These are phyloP conservation scores for Macrolepiota dolichaula DNA, from an alignment of 768 basidiomycete species.

Conservation along the genomic window DNA sequence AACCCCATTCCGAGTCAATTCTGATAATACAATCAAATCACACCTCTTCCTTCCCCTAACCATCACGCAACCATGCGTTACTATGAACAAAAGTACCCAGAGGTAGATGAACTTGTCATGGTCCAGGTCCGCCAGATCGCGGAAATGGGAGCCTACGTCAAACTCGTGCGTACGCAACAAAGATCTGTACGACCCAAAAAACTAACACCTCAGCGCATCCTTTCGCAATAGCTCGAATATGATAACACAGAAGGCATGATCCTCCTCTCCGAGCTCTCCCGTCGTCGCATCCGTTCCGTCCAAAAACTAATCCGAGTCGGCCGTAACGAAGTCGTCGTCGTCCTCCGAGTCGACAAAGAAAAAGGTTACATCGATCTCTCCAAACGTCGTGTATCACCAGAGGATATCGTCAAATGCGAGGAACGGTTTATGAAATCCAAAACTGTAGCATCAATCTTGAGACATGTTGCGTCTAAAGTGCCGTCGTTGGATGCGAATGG, in stretches of 20 bases:
- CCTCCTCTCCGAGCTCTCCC: slow-evolving; percentile 93
- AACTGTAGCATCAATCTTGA: slow-evolving; percentile 89
- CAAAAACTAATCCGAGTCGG: slow-evolving; percentile 98
- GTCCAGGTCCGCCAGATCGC: slow-evolving; percentile 99
- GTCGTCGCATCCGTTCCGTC: slow-evolving; percentile 94
- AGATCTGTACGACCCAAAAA: too few species aligned
- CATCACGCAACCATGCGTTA: slow-evolving; percentile 67
- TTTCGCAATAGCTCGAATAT: slow-evolving; percentile 79
- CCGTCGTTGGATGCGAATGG: slow-evolving; percentile 40
- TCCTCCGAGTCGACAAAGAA: slow-evolving; percentile 97
- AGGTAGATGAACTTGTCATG: slow-evolving; percentile 99
- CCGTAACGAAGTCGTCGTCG: slow-evolving; percentile 97
- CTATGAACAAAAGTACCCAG: slow-evolving; percentile 90
- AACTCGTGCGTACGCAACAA: slow-evolving; percentile 83
- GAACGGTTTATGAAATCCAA: slow-evolving; percentile 98
- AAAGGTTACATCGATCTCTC: slow-evolving; percentile 99
- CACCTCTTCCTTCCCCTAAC: neutral
- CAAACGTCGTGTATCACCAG: slow-evolving; percentile 95
- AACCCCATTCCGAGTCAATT: neutral
- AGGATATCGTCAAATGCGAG: slow-evolving; percentile 98
- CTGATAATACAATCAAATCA: slow-evolving; percentile 6
- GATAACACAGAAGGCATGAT: slow-evolving; percentile 99
- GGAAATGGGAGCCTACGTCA: slow-evolving; percentile 99
- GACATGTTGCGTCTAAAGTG: slow-evolving; percentile 86
- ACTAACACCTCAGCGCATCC: neutral